Percentiles rank a stretch among this genome's conserved stretches.
phyloP scores from a whole-genome alignment of 129 eudicot species.

The Centrapalus pauciflorus region DNA sequence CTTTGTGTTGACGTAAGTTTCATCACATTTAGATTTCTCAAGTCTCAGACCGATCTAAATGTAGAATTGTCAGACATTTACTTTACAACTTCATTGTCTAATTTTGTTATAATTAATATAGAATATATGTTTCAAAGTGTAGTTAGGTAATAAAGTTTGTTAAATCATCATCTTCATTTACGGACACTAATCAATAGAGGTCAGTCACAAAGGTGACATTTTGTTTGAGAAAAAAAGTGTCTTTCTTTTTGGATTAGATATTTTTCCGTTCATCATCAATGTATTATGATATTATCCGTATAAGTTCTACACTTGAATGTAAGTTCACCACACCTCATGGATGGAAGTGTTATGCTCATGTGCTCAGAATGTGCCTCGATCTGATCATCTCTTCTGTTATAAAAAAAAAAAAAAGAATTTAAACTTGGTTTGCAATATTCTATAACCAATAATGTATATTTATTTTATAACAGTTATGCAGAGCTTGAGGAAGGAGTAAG shows the following conservation, averaged over 20 bases:
- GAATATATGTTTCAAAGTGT: not conserved
- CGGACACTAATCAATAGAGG: not conserved
- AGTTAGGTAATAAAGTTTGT: not conserved
- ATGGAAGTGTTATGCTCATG: not conserved
- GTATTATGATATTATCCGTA: no score
- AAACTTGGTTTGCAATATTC: no score
- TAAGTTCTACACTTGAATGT: not conserved
- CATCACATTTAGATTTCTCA: not conserved
- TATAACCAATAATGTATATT: no score
- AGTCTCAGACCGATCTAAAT: not conserved
- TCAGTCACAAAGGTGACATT: not conserved
- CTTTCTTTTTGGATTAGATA: not conserved
- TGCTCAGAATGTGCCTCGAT: not conserved
- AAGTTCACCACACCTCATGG: not conserved
- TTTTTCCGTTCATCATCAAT: not conserved
- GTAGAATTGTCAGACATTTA: not conserved
- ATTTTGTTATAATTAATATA: not conserved
- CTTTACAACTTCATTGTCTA: not conserved
- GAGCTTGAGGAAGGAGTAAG: no score
- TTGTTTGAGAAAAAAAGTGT: not conserved
- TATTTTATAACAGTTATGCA: no score
- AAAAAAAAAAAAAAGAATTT: no score
- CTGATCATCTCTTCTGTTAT: not conserved
- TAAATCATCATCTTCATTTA: not conserved
- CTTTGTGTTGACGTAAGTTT: slow-evolving; percentile 75